phyloP scores from a whole-genome alignment of 2,329 filamentous ascomycete species.

The Stenocarpella maydis region DNA sequence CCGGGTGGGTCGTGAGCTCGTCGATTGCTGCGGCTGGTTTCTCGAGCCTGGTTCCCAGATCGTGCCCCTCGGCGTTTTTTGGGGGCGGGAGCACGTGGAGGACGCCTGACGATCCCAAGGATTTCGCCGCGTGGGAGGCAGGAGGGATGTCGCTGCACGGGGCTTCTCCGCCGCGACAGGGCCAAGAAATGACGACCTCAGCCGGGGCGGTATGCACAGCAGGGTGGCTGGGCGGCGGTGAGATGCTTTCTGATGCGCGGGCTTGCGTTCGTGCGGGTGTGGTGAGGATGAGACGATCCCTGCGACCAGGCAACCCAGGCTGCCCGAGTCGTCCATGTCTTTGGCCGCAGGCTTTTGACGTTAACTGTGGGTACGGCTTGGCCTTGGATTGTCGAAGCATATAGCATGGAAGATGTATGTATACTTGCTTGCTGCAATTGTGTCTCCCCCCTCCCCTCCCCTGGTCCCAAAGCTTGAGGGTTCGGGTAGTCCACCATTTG shows the following conservation, averaged over 20 bases:
- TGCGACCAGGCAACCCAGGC: not conserved
- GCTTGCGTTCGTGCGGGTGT: not conserved
- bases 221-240: not conserved
- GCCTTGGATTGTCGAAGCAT: too few species aligned
- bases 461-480: not conserved
- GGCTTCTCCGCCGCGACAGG: not conserved
- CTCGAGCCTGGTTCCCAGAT: not conserved
- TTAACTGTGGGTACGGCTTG: too few species aligned
- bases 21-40: not conserved
- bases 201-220: not conserved
- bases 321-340: not conserved
- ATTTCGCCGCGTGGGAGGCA: not conserved
- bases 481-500: not conserved
- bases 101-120: not conserved
- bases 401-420: too few species aligned
- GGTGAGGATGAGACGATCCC: not conserved
- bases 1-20: not conserved
- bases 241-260: not conserved
- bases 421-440: not conserved
- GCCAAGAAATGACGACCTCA: conserved; percentile 6
- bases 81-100: not conserved
- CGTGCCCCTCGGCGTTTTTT: not conserved
- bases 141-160: too few species aligned
- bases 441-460: not conserved
- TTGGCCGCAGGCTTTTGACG: not conserved